Evolutionary conservation across 257 asterid genomes (phyloP).

Genomic region (Solanum tarijense): DNA sequence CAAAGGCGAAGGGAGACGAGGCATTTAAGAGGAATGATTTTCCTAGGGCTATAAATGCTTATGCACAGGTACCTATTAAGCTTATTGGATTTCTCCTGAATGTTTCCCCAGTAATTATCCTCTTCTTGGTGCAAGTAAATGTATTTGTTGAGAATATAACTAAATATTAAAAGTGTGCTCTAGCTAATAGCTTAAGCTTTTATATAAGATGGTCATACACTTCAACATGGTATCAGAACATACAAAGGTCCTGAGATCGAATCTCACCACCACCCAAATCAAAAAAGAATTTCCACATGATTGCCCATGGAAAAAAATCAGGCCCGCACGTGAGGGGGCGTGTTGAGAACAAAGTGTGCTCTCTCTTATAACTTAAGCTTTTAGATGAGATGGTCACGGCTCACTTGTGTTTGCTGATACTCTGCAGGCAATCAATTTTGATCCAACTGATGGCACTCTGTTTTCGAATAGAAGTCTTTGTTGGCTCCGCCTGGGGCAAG

Average conservation of each 20-base stretch:
- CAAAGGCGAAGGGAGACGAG: slow-evolving; percentile 72
- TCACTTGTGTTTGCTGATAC: background rate
- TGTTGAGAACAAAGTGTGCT: too few relatives aligned
- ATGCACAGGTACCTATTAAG: slow-evolving; percentile 58
- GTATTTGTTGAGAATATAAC: too few relatives aligned
- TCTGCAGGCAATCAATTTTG: slow-evolving; percentile 78
- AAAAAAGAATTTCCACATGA: too few relatives aligned
- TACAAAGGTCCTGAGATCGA: too few relatives aligned
- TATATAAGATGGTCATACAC: too few relatives aligned
- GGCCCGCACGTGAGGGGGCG: too few relatives aligned
- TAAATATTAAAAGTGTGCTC: too few relatives aligned
- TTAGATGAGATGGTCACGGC: background rate
- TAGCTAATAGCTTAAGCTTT: too few relatives aligned
- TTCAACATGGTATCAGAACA: too few relatives aligned
- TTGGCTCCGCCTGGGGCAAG: slow-evolving; percentile 84
- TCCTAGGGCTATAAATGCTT: slow-evolving; percentile 62
- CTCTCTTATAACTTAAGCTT: too few relatives aligned
- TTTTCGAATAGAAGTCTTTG: slow-evolving; percentile 87
- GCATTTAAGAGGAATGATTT: slow-evolving; percentile 69
- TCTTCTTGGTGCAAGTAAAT: background rate
- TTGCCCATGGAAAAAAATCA: too few relatives aligned
- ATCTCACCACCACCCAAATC: too few relatives aligned
- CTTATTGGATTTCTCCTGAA: background rate
- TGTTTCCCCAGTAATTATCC: background rate
- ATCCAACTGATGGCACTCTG: slow-evolving; percentile 67